Evolutionary conservation across 805 yeast species (phyloP), one percentile per base, ranked within the genome.

Genomic region (Metschnikowia corniflorae): DNA sequence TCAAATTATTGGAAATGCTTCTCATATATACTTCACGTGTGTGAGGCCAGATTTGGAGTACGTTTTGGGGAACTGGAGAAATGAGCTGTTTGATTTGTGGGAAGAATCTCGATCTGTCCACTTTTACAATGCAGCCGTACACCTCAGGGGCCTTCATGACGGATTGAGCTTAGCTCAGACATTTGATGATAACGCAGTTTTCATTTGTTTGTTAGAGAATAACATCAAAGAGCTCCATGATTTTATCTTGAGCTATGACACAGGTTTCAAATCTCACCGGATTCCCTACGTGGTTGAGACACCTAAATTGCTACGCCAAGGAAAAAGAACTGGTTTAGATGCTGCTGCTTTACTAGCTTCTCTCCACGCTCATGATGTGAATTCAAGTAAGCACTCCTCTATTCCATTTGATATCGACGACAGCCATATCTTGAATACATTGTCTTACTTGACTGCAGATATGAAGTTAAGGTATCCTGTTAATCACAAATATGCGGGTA

Each of bases 41-140:
- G 50, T 88, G 15, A 75, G 75, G 53, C 80, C 81, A 1, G 97
- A 89, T 61, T 71, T 89, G 50, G 63, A 69, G 33, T 91, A 80
- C 49, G 70, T 84, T 16, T 45, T 72, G 13, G 52, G 59, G 4
- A 70, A 74, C 50, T 91, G 96, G 96, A 51, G 61, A 9, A 55
- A 60, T 8, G 58, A 61, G 5, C 81, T 86, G n/a, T 91, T 85
- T 63, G 97, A 89, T 61, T 66, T 89, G 27, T 89, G 97, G 97
- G 97, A 89, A 63, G 97, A 89, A 59, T 68, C 84, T 33, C 55
- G 77, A 41, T 78, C 89, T 0, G 51, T 66, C 33, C 97, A 89
- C 58, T 80, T 87, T 44, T 91, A 86, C 60, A 89, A 95, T 1
- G 66, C 82, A 10, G 58, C 85, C 50, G 77, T 80, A 4, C 96